phyloP scores from a whole-genome alignment of 495 filamentous ascomycete genomes.

The Daldinia vernicosa region DNA sequence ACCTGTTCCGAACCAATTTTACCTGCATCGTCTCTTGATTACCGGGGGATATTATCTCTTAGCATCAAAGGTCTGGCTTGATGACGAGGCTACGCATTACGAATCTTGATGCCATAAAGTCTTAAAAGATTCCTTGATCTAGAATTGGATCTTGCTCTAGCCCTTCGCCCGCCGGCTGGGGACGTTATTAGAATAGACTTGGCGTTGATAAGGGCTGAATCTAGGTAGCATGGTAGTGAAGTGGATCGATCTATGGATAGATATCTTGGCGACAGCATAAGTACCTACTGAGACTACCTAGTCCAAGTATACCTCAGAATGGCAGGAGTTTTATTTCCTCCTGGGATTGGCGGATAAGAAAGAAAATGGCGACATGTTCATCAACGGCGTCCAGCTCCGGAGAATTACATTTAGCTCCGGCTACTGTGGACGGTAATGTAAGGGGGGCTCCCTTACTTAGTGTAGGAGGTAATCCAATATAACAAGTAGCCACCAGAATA shows the following conservation, averaged over 20 bases:
- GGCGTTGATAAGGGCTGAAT: constrained; percentile 28
- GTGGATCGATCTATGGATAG: constrained; percentile 14
- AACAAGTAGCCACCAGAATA: not conserved
- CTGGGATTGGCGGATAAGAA: constrained; percentile 22
- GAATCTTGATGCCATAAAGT: constrained; percentile 31
- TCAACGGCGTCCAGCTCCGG: constrained; percentile 7
- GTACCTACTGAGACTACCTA: not conserved
- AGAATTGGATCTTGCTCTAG: constrained; percentile 28
- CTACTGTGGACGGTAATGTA: not conserved
- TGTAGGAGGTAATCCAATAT: not conserved
- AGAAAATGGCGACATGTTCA: constrained; percentile 28
- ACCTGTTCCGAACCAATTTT: constrained; percentile 29
- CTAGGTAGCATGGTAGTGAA: constrained; percentile 1
- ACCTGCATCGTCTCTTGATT: constrained; percentile 32
- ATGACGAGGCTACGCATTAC: constrained; percentile 20
- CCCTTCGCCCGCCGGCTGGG: constrained; percentile 18
- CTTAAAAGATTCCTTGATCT: constrained; percentile 13
- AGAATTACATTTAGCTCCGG: constrained; percentile 3
- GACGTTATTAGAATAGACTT: constrained; percentile 23
- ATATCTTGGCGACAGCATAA: constrained; percentile 1
- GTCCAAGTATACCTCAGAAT: not conserved
- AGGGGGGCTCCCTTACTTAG: not conserved
- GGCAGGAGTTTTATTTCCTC: constrained; percentile 3
- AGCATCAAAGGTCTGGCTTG: constrained; percentile 23
- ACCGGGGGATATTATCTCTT: constrained; percentile 15